A percentile compares a stretch with the other conserved stretches of the same genome.
These are phyloP conservation scores for Acaromyces ingoldii DNA, from an alignment of 1,284 basidiomycete genomes.

Conservation along the genomic window DNA sequence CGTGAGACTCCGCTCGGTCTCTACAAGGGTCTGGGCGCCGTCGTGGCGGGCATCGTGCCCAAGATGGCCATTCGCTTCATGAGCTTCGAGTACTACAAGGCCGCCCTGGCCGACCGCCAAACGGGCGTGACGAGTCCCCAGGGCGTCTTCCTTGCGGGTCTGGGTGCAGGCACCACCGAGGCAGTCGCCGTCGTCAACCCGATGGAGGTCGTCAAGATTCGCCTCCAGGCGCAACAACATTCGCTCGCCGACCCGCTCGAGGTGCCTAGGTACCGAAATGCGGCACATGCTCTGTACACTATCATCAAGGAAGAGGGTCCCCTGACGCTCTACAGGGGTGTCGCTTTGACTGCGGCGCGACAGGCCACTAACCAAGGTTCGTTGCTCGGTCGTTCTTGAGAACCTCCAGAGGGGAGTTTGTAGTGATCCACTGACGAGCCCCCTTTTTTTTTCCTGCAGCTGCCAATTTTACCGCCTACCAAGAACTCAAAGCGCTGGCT, in stretches of 20 bases:
- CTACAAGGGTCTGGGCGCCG: conserved; percentile 98
- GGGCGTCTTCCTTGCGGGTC: conserved; percentile 74
- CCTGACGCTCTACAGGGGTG: conserved; percentile 81
- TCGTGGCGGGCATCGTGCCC: conserved; percentile 84
- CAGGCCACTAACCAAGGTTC: conserved; percentile 97
- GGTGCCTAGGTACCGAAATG: conserved; percentile 88
- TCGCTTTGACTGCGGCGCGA: conserved; percentile 79
- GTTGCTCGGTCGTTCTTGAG: no score
- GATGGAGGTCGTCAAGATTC: conserved; percentile 99
- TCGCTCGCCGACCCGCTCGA: conserved; percentile 94
- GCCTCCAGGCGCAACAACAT: conserved; percentile 95
- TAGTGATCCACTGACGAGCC: not conserved
- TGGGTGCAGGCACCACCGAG: conserved; percentile 85
- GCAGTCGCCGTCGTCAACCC: conserved; percentile 92
- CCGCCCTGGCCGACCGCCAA: conserved; percentile 66
- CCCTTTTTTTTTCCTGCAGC: conserved; percentile 56
- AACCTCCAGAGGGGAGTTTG: not conserved
- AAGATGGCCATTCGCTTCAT: conserved; percentile 99
- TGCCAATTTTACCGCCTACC: conserved; percentile 97
- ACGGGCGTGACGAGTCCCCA: conserved; percentile 73
- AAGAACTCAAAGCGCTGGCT: conserved; percentile 83
- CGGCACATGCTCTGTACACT: conserved; percentile 90
- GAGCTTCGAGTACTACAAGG: conserved; percentile 93
- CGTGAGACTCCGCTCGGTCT: conserved; percentile 91
- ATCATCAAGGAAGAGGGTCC: conserved; percentile 91